Percentiles rank a stretch among this genome's conserved stretches.
Conservation (phyloP, 495 filamentous ascomycete genomes). For the Glarea lozoyensis region DNA sequence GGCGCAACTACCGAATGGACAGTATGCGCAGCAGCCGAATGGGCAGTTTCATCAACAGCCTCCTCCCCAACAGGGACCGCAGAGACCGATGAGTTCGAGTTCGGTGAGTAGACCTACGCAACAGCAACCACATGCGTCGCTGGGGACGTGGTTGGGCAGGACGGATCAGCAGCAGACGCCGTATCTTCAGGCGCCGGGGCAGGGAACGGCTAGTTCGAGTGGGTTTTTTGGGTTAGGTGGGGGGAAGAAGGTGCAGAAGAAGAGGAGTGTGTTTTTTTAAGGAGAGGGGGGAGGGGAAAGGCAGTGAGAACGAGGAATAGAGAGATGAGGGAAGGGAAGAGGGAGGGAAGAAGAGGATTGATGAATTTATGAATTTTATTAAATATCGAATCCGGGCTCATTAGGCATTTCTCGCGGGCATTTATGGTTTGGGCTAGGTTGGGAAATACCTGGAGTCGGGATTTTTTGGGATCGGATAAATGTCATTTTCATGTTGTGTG, state of each 20-base stretch:
- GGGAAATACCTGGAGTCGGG: no score
- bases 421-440: no score
- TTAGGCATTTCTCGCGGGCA: no score
- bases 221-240: constrained; percentile 22
- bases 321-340: no score
- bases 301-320: neutral
- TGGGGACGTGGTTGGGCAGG: neutral
- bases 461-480: no score
- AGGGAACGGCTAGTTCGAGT: constrained; percentile 17
- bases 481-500: no score
- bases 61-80: constrained; percentile 14
- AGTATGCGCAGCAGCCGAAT: constrained; percentile 6
- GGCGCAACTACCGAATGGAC: neutral
- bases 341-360: no score
- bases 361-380: no score
- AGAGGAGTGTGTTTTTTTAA: constrained; percentile 35
- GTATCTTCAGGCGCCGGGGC: constrained; percentile 15
- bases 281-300: constrained; percentile 5
- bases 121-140: neutral
- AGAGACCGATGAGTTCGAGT: no score
- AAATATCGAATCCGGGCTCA: no score
- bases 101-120: constrained; percentile 11
- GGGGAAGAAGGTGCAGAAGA: constrained; percentile 33
- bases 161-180: constrained; percentile 1
- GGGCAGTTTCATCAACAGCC: constrained; percentile 12